These are phyloP conservation scores for Fusarium robinianum DNA, from an alignment of 2,329 filamentous ascomycete species.

Conservation along the genomic window DNA sequence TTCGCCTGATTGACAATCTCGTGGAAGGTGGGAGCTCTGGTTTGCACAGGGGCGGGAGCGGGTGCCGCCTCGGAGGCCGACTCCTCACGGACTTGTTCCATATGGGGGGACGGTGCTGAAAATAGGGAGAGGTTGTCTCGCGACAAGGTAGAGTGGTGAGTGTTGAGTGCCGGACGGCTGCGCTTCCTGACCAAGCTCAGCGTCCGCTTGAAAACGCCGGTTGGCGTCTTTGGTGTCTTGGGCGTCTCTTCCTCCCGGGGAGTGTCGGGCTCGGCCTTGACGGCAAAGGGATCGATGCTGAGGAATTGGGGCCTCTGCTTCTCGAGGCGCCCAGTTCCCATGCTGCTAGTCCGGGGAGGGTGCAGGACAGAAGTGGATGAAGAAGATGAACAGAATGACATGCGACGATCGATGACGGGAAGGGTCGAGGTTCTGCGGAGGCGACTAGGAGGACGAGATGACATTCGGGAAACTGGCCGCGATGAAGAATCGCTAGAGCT, in stretches of 20 bases:
- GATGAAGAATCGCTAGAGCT: constrained; percentile 41
- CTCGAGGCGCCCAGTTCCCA: constrained; percentile 42
- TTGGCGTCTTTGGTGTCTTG: constrained; percentile 49
- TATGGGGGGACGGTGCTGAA: constrained; percentile 34
- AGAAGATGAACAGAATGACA: constrained; percentile 42
- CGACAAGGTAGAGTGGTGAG: constrained; percentile 41
- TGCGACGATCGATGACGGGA: constrained; percentile 40
- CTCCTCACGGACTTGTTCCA: constrained; percentile 44
- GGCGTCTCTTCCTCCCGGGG: constrained; percentile 39
- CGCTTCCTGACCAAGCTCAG: constrained; percentile 60
- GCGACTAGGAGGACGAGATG: constrained; percentile 27
- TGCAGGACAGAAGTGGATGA: constrained; percentile 42
- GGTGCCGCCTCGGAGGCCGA: constrained; percentile 30
- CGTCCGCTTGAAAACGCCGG: constrained; percentile 56
- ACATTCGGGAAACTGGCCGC: constrained; percentile 28
- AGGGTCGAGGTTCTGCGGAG: constrained; percentile 42
- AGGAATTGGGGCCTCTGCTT: constrained; percentile 54
- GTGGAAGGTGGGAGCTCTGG: constrained; percentile 49
- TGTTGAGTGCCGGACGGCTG: constrained; percentile 55
- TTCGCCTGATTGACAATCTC: constrained; percentile 52
- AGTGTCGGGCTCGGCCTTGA: constrained; percentile 40
- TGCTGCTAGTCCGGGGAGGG: constrained; percentile 51
- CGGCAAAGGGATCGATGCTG: constrained; percentile 58
- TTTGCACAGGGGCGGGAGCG: constrained; percentile 30
- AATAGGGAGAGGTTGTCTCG: constrained; percentile 40